Evolutionary conservation across 768 basidiomycete genomes (phyloP).

Genomic region (Thelephora aurantiotincta): DNA sequence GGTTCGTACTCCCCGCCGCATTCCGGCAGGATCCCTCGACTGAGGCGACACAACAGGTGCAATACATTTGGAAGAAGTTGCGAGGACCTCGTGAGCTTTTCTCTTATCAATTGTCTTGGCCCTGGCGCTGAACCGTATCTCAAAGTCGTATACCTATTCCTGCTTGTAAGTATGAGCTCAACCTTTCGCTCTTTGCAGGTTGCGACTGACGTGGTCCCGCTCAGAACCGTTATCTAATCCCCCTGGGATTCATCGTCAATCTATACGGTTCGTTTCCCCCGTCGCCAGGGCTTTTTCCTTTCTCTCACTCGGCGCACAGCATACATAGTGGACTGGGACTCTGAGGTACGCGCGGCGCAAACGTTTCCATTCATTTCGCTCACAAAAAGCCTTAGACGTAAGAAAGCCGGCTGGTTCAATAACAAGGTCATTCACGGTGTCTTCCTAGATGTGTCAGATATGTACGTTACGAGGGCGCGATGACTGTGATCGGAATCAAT

Average conservation of each 20-base stretch:
- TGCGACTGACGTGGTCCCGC: background rate
- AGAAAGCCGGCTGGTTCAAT: too few species aligned
- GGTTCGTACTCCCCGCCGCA: constrained; percentile 11
- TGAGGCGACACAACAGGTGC: constrained; percentile 18
- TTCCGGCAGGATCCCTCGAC: background rate
- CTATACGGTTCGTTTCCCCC: constrained; percentile 16
- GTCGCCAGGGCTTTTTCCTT: background rate
- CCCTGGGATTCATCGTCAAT: constrained; percentile 47
- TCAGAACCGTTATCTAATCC: constrained; percentile 53
- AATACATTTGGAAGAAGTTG: constrained; percentile 36
- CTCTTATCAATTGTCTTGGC: background rate
- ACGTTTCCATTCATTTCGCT: background rate
- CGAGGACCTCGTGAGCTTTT: constrained; percentile 30
- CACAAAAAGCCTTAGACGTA: too few species aligned
- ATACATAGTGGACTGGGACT: background rate
- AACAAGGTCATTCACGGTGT: too few species aligned
- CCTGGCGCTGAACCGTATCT: background rate
- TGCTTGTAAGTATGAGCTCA: constrained; percentile 17
- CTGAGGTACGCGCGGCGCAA: background rate
- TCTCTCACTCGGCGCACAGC: background rate
- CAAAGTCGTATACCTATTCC: constrained; percentile 22
- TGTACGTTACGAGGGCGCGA: constrained; percentile 22
- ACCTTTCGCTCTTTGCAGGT: background rate
- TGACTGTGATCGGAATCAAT: constrained; percentile 37
- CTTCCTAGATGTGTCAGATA: constrained; percentile 15